A percentile compares a stretch with the other conserved stretches of the same genome.
Conservation (phyloP, 495 filamentous ascomycete species). For the Hypomontagnella submonticulosa region DNA sequence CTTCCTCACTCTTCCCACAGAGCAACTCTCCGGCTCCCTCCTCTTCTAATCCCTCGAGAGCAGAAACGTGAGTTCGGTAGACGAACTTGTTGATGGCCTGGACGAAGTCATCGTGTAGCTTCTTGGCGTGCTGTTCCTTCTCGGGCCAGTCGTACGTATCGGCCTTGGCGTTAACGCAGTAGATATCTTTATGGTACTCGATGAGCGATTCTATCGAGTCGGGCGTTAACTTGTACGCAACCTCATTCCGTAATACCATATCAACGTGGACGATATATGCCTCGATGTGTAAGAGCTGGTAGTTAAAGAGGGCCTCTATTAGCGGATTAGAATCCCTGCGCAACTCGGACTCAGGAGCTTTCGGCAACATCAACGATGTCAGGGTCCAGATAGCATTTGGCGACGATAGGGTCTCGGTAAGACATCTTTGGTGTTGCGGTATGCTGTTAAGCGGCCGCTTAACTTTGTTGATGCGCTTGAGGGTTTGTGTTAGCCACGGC, state of each 20-base stretch:
- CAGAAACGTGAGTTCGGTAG: constrained; percentile 87
- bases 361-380: constrained; percentile 91
- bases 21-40: constrained; percentile 95
- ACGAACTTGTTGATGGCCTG: constrained; percentile 98
- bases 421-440: constrained; percentile 93
- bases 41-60: constrained; percentile 95
- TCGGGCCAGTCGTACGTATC: constrained; percentile 96
- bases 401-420: constrained; percentile 95
- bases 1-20: constrained; percentile 90
- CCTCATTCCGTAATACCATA: constrained; percentile 97
- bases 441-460: constrained; percentile 99
- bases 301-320: constrained; percentile 91
- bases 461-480: constrained; percentile 97
- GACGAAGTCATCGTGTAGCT: constrained; percentile 96
- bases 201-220: constrained; percentile 95
- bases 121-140: constrained; percentile 96
- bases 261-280: constrained; percentile 99
- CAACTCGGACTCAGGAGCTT: constrained; percentile 89
- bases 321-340: constrained; percentile 86
- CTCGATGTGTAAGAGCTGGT: constrained; percentile 93
- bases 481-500: constrained; percentile 94
- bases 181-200: constrained; percentile 97
- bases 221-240: constrained; percentile 97
- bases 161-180: constrained; percentile 89
- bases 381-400: constrained; percentile 95